A percentile compares a stretch with the other conserved stretches of the same genome.
Evolutionary conservation across 352 stramenopile genomes (phyloP).

Genomic region (Blastocystis sp.): DNA sequence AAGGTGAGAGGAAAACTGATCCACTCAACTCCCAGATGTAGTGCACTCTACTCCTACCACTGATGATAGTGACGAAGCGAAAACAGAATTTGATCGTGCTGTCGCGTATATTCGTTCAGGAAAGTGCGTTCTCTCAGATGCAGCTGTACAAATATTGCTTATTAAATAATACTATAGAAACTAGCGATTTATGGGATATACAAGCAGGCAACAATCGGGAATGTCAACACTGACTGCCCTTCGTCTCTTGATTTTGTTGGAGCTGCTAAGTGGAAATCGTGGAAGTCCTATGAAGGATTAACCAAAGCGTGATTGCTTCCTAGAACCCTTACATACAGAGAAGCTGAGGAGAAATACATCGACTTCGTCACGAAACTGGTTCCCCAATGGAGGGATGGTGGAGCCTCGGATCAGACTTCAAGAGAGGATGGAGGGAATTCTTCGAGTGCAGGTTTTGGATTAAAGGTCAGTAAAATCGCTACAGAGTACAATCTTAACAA

Average conservation of each 20-base stretch:
- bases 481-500: background rate
- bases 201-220: conserved; percentile 25
- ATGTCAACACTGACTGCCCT: background rate
- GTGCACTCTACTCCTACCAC: no score
- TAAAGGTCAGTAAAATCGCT: conserved; percentile 44
- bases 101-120: background rate
- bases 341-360: conserved; percentile 52
- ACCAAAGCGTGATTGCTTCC: background rate
- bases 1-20: no score
- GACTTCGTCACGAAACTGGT: conserved; percentile 12
- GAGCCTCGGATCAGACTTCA: background rate
- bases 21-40: no score
- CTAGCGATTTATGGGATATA: conserved; percentile 2
- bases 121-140: background rate
- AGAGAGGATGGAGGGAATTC: background rate
- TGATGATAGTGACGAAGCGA: background rate
- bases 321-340: background rate
- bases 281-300: conserved; percentile 1
- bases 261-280: conserved; percentile 60
- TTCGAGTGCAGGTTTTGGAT: background rate
- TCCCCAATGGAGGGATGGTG: background rate
- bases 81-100: background rate
- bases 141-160: background rate
- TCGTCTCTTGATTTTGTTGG: conserved; percentile 55
- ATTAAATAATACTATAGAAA: background rate